Base-by-base conservation (phyloP, 2,329 filamentous ascomycete genomes). In the Talaromyces sp. region DNA sequence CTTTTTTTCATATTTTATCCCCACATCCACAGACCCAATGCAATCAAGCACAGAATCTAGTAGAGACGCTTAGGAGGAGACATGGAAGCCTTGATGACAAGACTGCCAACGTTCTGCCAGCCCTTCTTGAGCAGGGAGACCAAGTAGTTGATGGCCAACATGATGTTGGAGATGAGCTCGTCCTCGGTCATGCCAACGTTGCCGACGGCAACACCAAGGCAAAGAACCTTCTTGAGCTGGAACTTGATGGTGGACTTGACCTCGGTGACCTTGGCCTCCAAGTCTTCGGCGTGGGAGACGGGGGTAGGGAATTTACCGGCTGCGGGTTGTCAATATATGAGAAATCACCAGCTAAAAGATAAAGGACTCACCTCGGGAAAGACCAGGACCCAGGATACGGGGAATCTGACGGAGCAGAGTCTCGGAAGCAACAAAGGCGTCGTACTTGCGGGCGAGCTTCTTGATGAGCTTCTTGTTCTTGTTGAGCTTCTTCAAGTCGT, bases 391-490 rank as follows among this genome's bases (percentile, higher is more conserved):
- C 79, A 99, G 84, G 80, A 99, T 92, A 97, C 94, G 94, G 74
- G 94, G 94, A 75, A 99, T 97, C 86, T 97, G 92, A 89, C 96
- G 97, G 89, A 99, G 97, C 77, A 99, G 84, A 76, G 89, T 84
- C 78, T 99, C 94, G 78, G 93, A 97, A 79, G 94, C 90, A 78
- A 99, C 83, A 84, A 99, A 99, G 73, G 94, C 94, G 82, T 99
- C 94, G 88, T 99, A 97, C 87, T 99, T 99, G 88, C 92, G 92
- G 67, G 94, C 94, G 70, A 99, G 90, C 90, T 99, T 99, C 92
- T 99, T 99, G 89, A 99, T 97, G 76, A 97, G 89, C 90, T 99
- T 99, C 91, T 99, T 97, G 91, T 99, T 99, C 91, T 99, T 99
- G 90, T 99, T 99, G 72, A 99, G 91, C 90, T 99, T 99, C 91